phyloP scores from a whole-genome alignment of 176 grass and related monocot genomes.

The Bonia amplexicaulis region DNA sequence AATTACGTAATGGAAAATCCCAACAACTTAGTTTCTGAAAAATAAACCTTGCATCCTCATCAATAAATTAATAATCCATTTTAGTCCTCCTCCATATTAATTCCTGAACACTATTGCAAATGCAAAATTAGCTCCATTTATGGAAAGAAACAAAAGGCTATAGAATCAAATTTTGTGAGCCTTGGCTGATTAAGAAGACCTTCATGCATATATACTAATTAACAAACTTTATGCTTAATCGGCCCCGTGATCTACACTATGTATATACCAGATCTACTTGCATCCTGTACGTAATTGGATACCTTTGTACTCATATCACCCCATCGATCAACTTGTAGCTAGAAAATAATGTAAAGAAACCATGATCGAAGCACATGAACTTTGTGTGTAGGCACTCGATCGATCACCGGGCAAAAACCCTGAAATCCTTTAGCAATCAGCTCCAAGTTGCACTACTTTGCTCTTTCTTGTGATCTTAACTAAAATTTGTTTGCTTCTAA shows the following conservation, averaged over 20 bases:
- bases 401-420: not conserved
- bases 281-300: not conserved
- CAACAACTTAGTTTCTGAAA: not conserved
- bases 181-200: not conserved
- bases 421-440: not conserved
- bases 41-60: not conserved
- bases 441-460: conserved; percentile 1
- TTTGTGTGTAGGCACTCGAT: not conserved
- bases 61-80: not conserved
- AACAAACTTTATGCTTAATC: not conserved
- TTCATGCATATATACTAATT: not conserved
- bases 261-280: not conserved
- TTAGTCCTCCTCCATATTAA: not conserved
- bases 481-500: not conserved
- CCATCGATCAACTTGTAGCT: not conserved
- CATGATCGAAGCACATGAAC: conserved; percentile 12
- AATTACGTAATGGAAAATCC: not conserved
- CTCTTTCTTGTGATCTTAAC: conserved; percentile 7
- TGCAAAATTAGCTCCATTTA: not conserved
- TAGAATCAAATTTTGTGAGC: not conserved
- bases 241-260: not conserved
- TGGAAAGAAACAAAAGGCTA: not conserved
- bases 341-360: not conserved
- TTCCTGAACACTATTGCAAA: not conserved
- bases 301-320: not conserved